Base-by-base conservation (phyloP, 176 grass and related monocot species). In the Ampelocalamus luodianensis region DNA sequence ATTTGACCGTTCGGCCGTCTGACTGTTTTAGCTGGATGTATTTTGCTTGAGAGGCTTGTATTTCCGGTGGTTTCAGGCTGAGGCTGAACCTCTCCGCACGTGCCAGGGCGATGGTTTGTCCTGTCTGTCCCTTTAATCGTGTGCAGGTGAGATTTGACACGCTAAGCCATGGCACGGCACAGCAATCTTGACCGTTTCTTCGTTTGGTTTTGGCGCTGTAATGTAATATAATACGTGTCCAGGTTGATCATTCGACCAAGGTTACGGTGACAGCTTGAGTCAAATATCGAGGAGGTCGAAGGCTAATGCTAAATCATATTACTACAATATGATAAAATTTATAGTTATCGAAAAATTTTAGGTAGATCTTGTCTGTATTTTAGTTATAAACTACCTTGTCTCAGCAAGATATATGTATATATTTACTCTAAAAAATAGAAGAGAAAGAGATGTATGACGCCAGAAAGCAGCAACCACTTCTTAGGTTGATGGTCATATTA, bases 121-220 rank as follows among this genome's bases (percentile, higher is more conserved):
- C 32, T 27, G 48, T 5, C 23, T 38, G 45, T 3, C 36, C 18
- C 62, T 29, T 56, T n/a, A 77, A 36, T 58, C 13, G 5, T 6
- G 44, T 69, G 73, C 36, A 61, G 82, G 61, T 77, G 72, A 20
- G 17, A 64, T 85, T 68, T 58, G 72, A 77, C 59, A 44, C 8
- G 6, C 9, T 17, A 38, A 24, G 34, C 50, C 71, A 45, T 24
- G 26, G 18, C 12, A n/a, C 8, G 18, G 26, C 68, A 32, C 15
- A 4, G 23, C 68, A 46, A 56, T 48, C 23, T 59, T 85, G 83
- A 77, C 82, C 46, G 45, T 17, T 44, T 17, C 3, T 13, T 42
- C 36, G n/a, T 44, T 42, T 34, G 36, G 76, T 65, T 65, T 58
- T 74, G 17, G 48, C 29, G 38, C 67, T 48, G 6, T 22, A n/a